Conservation (phyloP, 352 stramenopile genomes). For the Globisporangium middletonii region DNA sequence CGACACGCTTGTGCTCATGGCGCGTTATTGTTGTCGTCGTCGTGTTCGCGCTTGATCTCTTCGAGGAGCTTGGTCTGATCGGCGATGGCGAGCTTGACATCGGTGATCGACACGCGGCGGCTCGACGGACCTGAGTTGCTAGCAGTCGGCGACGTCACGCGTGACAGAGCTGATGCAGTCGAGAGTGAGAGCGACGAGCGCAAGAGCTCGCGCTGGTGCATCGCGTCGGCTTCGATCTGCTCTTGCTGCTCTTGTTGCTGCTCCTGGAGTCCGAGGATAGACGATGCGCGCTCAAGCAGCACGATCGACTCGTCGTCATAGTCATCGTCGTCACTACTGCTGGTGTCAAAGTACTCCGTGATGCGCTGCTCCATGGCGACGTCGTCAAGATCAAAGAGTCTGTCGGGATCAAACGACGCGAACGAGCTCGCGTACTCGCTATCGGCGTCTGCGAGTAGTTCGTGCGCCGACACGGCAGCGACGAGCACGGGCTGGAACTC, state of each 20-base stretch:
- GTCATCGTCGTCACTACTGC: slow-evolving; percentile 9
- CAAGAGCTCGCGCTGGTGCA: neutral
- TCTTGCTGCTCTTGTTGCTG: neutral
- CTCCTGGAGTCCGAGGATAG: neutral
- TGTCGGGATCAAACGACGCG: slow-evolving; percentile 22
- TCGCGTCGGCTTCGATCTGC: neutral
- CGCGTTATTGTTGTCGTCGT: slow-evolving; percentile 19
- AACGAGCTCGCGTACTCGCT: slow-evolving; percentile 3
- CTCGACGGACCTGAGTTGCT: neutral
- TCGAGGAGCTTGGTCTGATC: slow-evolving; percentile 48
- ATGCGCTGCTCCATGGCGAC: neutral
- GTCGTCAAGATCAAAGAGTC: slow-evolving; percentile 34
- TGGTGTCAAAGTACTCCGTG: slow-evolving; percentile 2
- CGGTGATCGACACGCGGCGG: slow-evolving; percentile 15
- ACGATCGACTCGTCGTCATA: slow-evolving; percentile 14
- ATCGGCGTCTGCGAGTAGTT: slow-evolving; percentile 5
- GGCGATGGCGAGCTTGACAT: slow-evolving; percentile 49
- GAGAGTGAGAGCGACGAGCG: slow-evolving; percentile 6
- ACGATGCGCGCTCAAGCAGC: slow-evolving; percentile 6
- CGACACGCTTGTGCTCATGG: neutral
- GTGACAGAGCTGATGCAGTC: neutral
- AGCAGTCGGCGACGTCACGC: slow-evolving; percentile 1
- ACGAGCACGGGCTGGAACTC: slow-evolving; percentile 33
- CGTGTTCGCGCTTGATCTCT: slow-evolving; percentile 33
- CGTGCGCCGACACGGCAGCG: slow-evolving; percentile 3